Conservation (phyloP, 2,329 filamentous ascomycete species). For the Aurifilum marmelostoma region DNA sequence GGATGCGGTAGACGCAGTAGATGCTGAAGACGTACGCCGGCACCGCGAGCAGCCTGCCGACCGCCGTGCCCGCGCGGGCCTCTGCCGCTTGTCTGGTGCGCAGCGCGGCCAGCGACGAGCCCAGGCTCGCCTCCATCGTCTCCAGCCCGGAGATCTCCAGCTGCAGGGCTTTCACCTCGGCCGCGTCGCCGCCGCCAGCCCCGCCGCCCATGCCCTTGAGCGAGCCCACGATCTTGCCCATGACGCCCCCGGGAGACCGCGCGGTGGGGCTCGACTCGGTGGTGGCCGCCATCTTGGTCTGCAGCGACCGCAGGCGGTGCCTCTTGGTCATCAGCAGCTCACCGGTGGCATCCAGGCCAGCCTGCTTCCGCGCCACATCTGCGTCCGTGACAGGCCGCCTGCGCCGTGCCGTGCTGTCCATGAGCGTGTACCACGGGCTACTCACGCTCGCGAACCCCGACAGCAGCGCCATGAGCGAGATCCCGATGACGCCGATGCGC, state of each 20-base stretch:
- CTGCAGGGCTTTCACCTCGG: slow-evolving; percentile 64
- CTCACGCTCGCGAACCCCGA: slow-evolving; percentile 89
- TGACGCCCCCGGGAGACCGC: slow-evolving; percentile 53
- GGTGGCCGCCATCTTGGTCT: slow-evolving; percentile 57
- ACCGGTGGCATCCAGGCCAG: slow-evolving; percentile 75
- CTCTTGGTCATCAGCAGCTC: slow-evolving; percentile 80
- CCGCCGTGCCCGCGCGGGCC: slow-evolving; percentile 66
- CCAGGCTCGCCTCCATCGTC: slow-evolving; percentile 75
- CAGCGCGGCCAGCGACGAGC: slow-evolving; percentile 66
- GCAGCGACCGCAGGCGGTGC: slow-evolving; percentile 70
- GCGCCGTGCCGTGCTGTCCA: slow-evolving; percentile 55
- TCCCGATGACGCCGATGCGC: slow-evolving; percentile 81
- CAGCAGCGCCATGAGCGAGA: slow-evolving; percentile 83
- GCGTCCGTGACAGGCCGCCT: slow-evolving; percentile 69
- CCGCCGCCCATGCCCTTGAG: slow-evolving; percentile 59
- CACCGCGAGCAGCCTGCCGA: slow-evolving; percentile 66
- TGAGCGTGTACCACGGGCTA: slow-evolving; percentile 82
- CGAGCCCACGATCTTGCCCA: slow-evolving; percentile 74
- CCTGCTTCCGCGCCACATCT: slow-evolving; percentile 76
- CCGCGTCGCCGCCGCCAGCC: slow-evolving; percentile 57
- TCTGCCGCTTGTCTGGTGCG: slow-evolving; percentile 66
- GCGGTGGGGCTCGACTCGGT: slow-evolving; percentile 36
- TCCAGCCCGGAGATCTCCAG: slow-evolving; percentile 80
- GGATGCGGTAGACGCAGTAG: slow-evolving; percentile 84
- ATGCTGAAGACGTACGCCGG: slow-evolving; percentile 71